Evolutionary conservation across 306 rosid species (phyloP).

Genomic region (Hippophae rhamnoides): DNA sequence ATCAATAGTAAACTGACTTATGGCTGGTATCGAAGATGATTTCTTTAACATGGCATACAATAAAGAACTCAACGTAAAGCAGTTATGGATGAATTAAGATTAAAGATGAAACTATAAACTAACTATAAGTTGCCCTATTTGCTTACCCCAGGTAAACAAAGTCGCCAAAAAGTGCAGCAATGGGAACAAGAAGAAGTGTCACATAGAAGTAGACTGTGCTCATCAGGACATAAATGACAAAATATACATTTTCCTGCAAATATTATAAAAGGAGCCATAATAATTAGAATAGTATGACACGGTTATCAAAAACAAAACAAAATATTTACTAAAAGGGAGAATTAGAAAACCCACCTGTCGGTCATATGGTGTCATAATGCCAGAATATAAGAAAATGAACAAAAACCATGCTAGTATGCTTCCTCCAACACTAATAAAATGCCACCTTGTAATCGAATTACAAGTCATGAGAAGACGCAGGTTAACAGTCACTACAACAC

Average conservation of each 20-base stretch:
- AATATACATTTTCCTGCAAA: slow-evolving; percentile 79
- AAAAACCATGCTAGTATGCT: slow-evolving; percentile 85
- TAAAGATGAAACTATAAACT: not conserved
- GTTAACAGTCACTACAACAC: slow-evolving; percentile 82
- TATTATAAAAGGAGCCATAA: slow-evolving; percentile 12
- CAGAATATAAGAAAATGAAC: slow-evolving; percentile 65
- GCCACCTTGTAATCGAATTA: slow-evolving; percentile 88
- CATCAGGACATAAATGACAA: slow-evolving; percentile 79
- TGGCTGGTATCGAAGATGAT: no score
- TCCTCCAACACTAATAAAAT: slow-evolving; percentile 85
- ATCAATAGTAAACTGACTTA: no score
- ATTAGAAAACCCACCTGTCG: slow-evolving; percentile 47
- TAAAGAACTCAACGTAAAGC: no score
- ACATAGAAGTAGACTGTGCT: slow-evolving; percentile 75
- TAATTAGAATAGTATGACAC: slow-evolving; percentile 4
- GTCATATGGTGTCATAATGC: slow-evolving; percentile 50
- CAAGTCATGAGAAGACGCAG: slow-evolving; percentile 77
- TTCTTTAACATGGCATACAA: no score
- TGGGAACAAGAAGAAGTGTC: slow-evolving; percentile 65
- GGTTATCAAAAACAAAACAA: slow-evolving; percentile 7
- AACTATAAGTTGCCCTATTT: not conserved
- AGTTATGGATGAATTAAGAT: no score
- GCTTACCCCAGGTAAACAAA: slow-evolving; percentile 79
- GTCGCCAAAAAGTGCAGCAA: slow-evolving; percentile 77
- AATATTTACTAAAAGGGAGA: not conserved